Evolutionary conservation across 2,329 filamentous ascomycete genomes (phyloP), one percentile per base, ranked within the genome.

Genomic region (Emmonsiellopsis sp.): DNA sequence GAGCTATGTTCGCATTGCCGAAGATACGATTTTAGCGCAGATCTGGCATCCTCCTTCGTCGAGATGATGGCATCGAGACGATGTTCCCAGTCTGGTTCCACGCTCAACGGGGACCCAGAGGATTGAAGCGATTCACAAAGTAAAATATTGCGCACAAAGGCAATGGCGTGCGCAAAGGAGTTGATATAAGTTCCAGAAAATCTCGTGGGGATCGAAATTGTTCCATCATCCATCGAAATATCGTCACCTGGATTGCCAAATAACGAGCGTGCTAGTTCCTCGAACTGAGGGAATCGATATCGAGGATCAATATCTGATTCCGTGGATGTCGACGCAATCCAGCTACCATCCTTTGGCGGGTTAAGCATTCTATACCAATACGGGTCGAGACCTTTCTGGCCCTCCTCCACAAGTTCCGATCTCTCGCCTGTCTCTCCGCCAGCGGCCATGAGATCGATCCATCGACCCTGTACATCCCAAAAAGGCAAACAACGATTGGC

Each of bases 401-500:
- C 93, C 71, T 97, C 92, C 65, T 98, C 93, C 1, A 88, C 72
- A 2, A 97, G 84, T 65, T 97, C 92, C 56, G 84, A 86, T 45
- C 87, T 81, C 65, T 91, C 86, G 50, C 82, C 79, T 2, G 73
- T 69, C 2, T 78, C 78, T 10, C 84, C 84, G 13, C 81, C 83
- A 7, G 93, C 75, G 7, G 91, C 92, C 49, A 96, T 77, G 13
- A 97, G 80, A 66, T 96, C 83, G 46, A 96, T 87, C 88, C 89
- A 96, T 48, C 93, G 82, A 30, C 83, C 93, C 38, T 85, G 76
- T 8, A 89, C 78, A 63, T 95, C 89, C 16, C 78, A 78, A 61
- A 89, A 96, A 0, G 86, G 81, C 5, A 98, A 75, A 63, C 89
- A 95, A 50, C 88, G 81, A 65, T 97, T 97, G 9, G 89, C 89